Evolutionary conservation across 1,139 yeast species (phyloP).

Genomic region (Diutina ranongensis): DNA sequence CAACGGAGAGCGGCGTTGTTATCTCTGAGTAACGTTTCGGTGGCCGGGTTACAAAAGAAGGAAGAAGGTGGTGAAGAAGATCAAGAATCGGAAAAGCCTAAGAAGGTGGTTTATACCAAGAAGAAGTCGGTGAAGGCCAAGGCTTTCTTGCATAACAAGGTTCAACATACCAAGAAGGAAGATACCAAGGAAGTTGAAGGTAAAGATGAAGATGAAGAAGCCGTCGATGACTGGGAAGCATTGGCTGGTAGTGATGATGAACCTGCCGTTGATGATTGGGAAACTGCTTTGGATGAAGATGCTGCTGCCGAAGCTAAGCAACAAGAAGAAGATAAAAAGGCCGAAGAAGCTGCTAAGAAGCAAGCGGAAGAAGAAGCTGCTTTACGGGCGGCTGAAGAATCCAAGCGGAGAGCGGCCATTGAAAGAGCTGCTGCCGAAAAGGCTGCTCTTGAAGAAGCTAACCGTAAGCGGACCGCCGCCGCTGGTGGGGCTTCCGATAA

Average conservation of each 20-base stretch:
- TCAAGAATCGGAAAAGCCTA: slow-evolving; percentile 31
- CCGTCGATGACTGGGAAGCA: slow-evolving; percentile 7
- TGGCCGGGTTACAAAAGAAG: slow-evolving; percentile 55
- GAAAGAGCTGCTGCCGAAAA: slow-evolving; percentile 3
- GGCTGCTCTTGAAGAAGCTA: not conserved
- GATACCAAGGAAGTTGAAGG: slow-evolving; percentile 21
- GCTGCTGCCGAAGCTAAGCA: not conserved
- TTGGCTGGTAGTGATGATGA: slow-evolving; percentile 6
- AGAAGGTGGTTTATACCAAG: slow-evolving; percentile 65
- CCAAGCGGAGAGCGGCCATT: slow-evolving; percentile 3
- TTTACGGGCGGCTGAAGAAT: not conserved
- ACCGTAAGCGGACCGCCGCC: not conserved
- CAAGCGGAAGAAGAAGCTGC: slow-evolving; percentile 1
- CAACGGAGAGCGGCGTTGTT: slow-evolving; percentile 82
- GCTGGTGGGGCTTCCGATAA: slow-evolving; percentile 15
- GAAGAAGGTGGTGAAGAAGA: slow-evolving; percentile 16
- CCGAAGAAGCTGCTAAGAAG: not conserved
- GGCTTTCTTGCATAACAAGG: slow-evolving; percentile 9
- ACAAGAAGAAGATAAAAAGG: not conserved
- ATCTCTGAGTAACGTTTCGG: slow-evolving; percentile 59
- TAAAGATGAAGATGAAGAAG: slow-evolving; percentile 9
- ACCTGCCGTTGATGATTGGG: slow-evolving; percentile 7
- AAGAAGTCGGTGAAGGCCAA: slow-evolving; percentile 44
- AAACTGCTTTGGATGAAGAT: slow-evolving; percentile 3
- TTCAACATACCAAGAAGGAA: slow-evolving; percentile 17